Percentiles rank a stretch among this genome's conserved stretches.
phyloP scores from a whole-genome alignment of 345 rosid species.

The Citrus maxima region DNA sequence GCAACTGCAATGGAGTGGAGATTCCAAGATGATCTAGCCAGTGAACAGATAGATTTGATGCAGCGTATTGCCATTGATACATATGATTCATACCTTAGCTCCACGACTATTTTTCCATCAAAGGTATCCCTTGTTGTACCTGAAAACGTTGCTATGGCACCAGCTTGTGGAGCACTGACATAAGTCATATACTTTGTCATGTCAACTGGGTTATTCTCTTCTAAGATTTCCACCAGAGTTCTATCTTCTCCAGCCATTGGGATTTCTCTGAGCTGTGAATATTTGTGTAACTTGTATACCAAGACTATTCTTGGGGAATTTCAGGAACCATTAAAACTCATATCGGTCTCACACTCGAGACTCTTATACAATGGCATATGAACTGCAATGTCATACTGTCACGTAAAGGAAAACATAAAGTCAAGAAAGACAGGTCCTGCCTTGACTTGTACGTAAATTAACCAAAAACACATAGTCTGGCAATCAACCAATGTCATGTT shows the following conservation, averaged over 20 bases:
- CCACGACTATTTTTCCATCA: constrained; percentile 72
- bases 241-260: constrained; percentile 46
- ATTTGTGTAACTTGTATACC: not conserved
- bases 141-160: constrained; percentile 69
- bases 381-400: not conserved
- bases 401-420: not conserved
- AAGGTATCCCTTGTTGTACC: constrained; percentile 79
- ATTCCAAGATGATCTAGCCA: constrained; percentile 72
- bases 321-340: not conserved
- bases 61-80: constrained; percentile 77
- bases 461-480: not conserved
- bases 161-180: constrained; percentile 65
- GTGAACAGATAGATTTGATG: constrained; percentile 51
- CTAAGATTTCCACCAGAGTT: constrained; percentile 59
- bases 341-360: not conserved
- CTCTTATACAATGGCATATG: not conserved
- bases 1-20: constrained; percentile 67
- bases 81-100: constrained; percentile 85
- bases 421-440: not conserved
- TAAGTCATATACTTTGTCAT: constrained; percentile 54
- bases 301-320: not conserved
- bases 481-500: not conserved
- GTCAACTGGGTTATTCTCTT: constrained; percentile 54
- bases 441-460: not conserved
- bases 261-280: not conserved